A percentile compares a stretch with the other conserved stretches of the same genome.
These are phyloP conservation scores for Trichoderma orchidacearum DNA, from an alignment of 495 filamentous ascomycete genomes.

Conservation along the genomic window DNA sequence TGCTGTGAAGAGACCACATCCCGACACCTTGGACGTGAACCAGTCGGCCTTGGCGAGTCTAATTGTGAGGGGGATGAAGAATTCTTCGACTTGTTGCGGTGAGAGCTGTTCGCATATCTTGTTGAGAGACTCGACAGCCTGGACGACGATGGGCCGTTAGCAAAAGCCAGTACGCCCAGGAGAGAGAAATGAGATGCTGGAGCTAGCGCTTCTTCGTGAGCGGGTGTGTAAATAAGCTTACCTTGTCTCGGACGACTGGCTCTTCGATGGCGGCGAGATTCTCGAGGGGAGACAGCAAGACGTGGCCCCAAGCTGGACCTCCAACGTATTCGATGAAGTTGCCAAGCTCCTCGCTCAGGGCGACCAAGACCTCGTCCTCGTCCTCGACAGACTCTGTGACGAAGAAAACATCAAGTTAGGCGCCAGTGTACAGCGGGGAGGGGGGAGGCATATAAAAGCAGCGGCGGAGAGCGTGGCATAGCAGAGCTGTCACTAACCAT, in stretches of 20 bases:
- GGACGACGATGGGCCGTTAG: conserved; percentile 7
- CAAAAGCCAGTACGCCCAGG: no score
- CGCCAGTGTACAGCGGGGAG: conserved; percentile 1
- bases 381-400: conserved; percentile 88
- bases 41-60: conserved; percentile 98
- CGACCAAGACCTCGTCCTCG: conserved; percentile 95
- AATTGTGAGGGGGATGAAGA: conserved; percentile 86
- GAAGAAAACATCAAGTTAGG: conserved; percentile 10
- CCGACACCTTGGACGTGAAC: conserved; percentile 99
- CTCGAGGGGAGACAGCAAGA: conserved; percentile 91
- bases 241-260: conserved; percentile 94
- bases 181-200: no score
- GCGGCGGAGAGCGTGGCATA: conserved; percentile 1
- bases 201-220: not conserved
- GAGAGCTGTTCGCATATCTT: conserved; percentile 93
- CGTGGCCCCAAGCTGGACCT: conserved; percentile 84
- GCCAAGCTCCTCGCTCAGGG: conserved; percentile 90
- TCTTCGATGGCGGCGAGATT: conserved; percentile 98
- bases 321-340: conserved; percentile 96
- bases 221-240: conserved; percentile 22
- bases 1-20: conserved; percentile 82
- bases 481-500: conserved; percentile 47
- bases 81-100: conserved; percentile 83
- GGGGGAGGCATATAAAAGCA: not conserved
- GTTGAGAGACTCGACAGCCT: conserved; percentile 98